phyloP scores from a whole-genome alignment of 495 filamentous ascomycete genomes.

The Mytilinidion resinicola region DNA sequence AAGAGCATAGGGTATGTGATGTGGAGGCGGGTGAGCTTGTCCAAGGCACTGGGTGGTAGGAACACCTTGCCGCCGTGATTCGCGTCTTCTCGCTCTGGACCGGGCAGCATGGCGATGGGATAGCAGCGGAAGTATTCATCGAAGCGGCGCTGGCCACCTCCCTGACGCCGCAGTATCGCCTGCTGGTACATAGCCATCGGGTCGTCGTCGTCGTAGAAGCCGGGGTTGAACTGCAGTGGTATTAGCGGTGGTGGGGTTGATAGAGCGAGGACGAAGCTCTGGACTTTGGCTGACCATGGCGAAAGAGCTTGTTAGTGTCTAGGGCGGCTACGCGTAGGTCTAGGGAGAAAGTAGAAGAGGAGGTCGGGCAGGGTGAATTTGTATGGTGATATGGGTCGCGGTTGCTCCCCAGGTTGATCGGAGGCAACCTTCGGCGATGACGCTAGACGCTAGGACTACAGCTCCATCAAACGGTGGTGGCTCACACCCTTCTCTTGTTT shows the following conservation, averaged over 20 bases:
- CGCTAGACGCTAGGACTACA: background rate
- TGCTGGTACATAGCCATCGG: slow-evolving; percentile 38
- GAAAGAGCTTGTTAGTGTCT: background rate
- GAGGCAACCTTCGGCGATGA: background rate
- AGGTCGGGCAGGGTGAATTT: too few relatives aligned
- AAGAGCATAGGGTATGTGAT: slow-evolving; percentile 97
- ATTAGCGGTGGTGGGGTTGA: background rate
- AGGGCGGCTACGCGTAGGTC: background rate
- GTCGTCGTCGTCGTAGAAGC: slow-evolving; percentile 38
- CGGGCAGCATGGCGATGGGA: slow-evolving; percentile 88
- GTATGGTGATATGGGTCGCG: background rate
- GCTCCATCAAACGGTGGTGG: background rate
- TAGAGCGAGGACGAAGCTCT: background rate
- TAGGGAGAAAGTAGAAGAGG: background rate
- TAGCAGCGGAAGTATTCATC: slow-evolving; percentile 98
- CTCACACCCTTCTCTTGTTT: background rate
- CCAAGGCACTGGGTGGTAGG: slow-evolving; percentile 86
- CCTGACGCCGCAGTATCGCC: slow-evolving; percentile 31
- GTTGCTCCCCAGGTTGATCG: background rate
- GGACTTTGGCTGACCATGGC: background rate
- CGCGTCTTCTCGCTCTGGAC: slow-evolving; percentile 78
- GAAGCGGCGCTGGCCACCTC: slow-evolving; percentile 59
- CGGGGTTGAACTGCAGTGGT: slow-evolving; percentile 43
- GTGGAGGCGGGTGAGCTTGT: slow-evolving; percentile 92
- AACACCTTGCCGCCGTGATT: slow-evolving; percentile 98